A percentile compares a stretch with the other conserved stretches of the same genome.
phyloP scores from a whole-genome alignment of 1,284 basidiomycete species.

The Stygiomarasmius scandens region DNA sequence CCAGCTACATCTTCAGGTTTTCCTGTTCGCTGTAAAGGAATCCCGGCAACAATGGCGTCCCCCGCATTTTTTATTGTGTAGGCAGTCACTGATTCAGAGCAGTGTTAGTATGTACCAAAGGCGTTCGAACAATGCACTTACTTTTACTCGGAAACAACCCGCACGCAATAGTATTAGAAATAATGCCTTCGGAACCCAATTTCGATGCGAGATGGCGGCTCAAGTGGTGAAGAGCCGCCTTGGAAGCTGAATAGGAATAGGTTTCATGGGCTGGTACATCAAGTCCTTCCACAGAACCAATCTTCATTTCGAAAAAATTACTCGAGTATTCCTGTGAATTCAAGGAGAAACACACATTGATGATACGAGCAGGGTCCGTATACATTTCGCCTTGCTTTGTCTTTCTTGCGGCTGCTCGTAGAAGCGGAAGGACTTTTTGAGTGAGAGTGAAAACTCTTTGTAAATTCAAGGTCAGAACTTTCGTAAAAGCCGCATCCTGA shows the following conservation, averaged over 20 bases:
- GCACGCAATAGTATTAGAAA: constrained; percentile 71
- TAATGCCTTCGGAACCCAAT: constrained; percentile 63
- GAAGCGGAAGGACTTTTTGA: constrained; percentile 65
- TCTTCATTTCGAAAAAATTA: constrained; percentile 37
- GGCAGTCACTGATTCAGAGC: constrained; percentile 57
- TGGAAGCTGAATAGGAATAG: constrained; percentile 71
- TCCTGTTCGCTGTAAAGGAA: constrained; percentile 62
- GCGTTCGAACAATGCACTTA: constrained; percentile 24
- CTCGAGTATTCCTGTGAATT: not conserved
- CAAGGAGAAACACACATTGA: constrained; percentile 48
- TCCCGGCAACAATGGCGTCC: constrained; percentile 43
- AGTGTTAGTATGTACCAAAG: constrained; percentile 1
- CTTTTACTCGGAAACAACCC: constrained; percentile 55
- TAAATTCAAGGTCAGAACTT: constrained; percentile 67
- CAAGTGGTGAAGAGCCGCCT: constrained; percentile 64
- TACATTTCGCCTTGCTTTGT: constrained; percentile 40
- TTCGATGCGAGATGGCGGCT: constrained; percentile 63
- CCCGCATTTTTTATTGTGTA: constrained; percentile 51
- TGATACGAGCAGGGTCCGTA: constrained; percentile 59
- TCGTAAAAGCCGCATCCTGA: constrained; percentile 58
- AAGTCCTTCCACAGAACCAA: constrained; percentile 66
- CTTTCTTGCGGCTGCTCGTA: constrained; percentile 53
- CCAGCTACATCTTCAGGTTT: constrained; percentile 66
- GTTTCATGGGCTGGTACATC: constrained; percentile 60
- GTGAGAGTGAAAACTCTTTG: constrained; percentile 74